These are phyloP conservation scores for Backusella macrospora DNA, from an alignment of 192 early-diverging fungal genomes.

Conservation along the genomic window DNA sequence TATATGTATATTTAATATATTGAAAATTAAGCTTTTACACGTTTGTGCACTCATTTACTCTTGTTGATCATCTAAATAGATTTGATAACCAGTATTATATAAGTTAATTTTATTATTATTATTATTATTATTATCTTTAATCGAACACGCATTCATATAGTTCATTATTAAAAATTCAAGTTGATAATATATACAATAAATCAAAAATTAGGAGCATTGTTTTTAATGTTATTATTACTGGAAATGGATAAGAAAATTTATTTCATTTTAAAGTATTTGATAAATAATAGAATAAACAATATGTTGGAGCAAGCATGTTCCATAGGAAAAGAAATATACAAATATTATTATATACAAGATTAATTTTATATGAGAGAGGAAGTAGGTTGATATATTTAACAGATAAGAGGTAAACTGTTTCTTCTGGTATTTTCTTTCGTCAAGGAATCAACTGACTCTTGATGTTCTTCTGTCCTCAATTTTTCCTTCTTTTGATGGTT, in stretches of 20 bases:
- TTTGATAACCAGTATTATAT: background rate
- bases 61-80: background rate
- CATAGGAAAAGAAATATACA: background rate
- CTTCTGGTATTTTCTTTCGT: slow-evolving; percentile 31
- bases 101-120: background rate
- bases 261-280: background rate
- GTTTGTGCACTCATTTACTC: background rate
- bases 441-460: background rate
- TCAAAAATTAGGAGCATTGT: background rate
- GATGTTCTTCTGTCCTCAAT: background rate
- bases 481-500: slow-evolving; percentile 31
- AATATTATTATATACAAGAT: background rate
- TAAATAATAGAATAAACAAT: background rate
- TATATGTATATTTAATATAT: background rate
- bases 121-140: too few species aligned
- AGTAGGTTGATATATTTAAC: background rate
- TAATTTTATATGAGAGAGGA: background rate
- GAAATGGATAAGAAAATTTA: background rate
- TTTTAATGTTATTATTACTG: background rate
- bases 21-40: background rate
- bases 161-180: too few species aligned
- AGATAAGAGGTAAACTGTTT: slow-evolving; percentile 20
- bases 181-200: too few species aligned
- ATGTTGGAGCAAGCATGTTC: background rate
- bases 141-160: too few species aligned